Percentiles rank a stretch among this genome's conserved stretches.
Conservation (phyloP, 2,329 filamentous ascomycete genomes). For the Ascochyta pisi region DNA sequence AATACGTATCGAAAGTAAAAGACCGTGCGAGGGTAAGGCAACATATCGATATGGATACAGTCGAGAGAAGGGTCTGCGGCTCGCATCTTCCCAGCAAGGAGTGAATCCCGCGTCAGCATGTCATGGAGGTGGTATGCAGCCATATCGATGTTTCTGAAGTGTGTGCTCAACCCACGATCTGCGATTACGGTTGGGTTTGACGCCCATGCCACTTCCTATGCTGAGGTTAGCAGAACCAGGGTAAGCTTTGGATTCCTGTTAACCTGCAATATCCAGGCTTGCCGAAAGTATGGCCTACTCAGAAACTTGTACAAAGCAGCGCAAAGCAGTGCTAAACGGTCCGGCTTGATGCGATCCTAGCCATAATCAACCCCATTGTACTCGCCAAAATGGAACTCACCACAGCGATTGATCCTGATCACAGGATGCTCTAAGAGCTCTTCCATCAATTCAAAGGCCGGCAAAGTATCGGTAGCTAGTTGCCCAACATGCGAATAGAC, state of each 20-base stretch:
- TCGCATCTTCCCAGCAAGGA: not conserved
- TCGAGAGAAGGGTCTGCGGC: not conserved
- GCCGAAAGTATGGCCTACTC: not conserved
- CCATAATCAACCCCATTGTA: too few species aligned
- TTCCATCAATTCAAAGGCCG: not conserved
- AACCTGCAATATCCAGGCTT: not conserved
- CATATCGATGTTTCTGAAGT: not conserved
- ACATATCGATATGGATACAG: not conserved
- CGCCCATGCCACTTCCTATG: not conserved
- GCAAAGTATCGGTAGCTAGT: too few species aligned
- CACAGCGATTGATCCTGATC: not conserved
- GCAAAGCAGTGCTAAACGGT: not conserved
- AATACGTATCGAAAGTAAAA: not conserved
- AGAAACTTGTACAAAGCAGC: not conserved
- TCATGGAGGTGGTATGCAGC: not conserved
- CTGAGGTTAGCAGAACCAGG: not conserved
- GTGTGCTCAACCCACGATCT: not conserved
- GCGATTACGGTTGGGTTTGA: not conserved
- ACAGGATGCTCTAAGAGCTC: not conserved
- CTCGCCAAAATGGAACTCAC: not conserved
- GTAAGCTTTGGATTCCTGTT: not conserved
- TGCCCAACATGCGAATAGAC: constrained; percentile 9
- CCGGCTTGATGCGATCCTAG: not conserved
- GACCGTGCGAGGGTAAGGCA: not conserved
- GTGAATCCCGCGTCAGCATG: not conserved